Conservation (phyloP, 192 early-diverging fungal genomes). For the Gaertneriomyces sp. region DNA sequence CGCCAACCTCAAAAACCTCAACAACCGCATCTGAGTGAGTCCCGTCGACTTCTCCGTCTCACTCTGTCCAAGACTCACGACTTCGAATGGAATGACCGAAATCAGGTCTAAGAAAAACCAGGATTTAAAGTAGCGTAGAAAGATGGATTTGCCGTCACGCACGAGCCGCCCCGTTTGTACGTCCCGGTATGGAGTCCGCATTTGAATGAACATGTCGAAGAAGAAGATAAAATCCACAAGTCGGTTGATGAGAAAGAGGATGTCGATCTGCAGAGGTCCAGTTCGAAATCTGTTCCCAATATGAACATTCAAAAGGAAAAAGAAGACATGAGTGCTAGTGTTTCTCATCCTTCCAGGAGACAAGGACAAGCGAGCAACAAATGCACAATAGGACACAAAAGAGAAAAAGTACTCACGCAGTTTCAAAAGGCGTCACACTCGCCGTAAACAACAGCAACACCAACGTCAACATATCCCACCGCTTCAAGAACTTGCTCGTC, state of each 20-base stretch:
- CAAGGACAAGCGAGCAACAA: too few relatives aligned
- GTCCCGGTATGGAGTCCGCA: slow-evolving; percentile 49
- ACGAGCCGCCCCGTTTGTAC: slow-evolving; percentile 40
- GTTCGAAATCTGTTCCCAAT: too few relatives aligned
- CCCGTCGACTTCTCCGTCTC: not conserved
- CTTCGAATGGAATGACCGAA: slow-evolving; percentile 47
- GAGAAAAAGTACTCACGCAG: slow-evolving; percentile 35
- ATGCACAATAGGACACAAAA: too few relatives aligned
- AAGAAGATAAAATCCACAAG: slow-evolving; percentile 49
- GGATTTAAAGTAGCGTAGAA: slow-evolving; percentile 29
- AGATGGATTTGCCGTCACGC: slow-evolving; percentile 32
- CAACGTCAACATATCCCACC: slow-evolving; percentile 49
- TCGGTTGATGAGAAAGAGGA: slow-evolving; percentile 50
- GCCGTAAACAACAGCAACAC: slow-evolving; percentile 51
- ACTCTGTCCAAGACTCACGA: slow-evolving; percentile 24
- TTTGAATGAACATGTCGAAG: slow-evolving; percentile 48
- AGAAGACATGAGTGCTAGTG: too few relatives aligned
- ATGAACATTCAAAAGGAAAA: too few relatives aligned
- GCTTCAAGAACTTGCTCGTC: slow-evolving; percentile 36
- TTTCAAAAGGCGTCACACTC: slow-evolving; percentile 49
- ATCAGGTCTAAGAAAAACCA: slow-evolving; percentile 49
- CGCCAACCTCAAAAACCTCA: slow-evolving; percentile 43
- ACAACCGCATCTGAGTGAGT: slow-evolving; percentile 31
- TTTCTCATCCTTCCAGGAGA: too few relatives aligned
- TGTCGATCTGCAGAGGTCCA: slow-evolving; percentile 24